phyloP scores from a whole-genome alignment of 1,284 basidiomycete genomes.

The Pulchroboletus neoregius region DNA sequence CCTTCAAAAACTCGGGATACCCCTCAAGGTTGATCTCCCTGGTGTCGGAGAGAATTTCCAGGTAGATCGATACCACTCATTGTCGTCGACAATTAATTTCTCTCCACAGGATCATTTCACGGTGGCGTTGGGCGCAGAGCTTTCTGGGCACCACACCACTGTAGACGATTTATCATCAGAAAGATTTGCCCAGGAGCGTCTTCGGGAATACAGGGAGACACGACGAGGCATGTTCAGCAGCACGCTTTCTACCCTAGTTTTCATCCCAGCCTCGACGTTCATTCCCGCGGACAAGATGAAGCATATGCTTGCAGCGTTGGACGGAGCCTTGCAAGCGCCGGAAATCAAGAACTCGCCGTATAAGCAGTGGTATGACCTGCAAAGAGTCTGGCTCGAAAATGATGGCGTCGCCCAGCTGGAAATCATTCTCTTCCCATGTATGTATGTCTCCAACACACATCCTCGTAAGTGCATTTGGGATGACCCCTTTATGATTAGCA shows the following conservation, averaged over 20 bases:
- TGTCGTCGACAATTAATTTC: neutral
- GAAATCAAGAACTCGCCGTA: constrained; percentile 16
- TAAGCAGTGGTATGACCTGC: constrained; percentile 17
- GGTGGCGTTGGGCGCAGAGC: constrained; percentile 16
- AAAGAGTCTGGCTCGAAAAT: constrained; percentile 20
- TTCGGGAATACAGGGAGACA: constrained; percentile 13
- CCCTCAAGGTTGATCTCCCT: constrained; percentile 24
- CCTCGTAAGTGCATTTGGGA: neutral
- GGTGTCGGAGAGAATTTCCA: constrained; percentile 37
- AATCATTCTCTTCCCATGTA: constrained; percentile 17
- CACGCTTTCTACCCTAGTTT: constrained; percentile 17
- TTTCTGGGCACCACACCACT: constrained; percentile 10
- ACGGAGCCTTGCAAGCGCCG: constrained; percentile 8
- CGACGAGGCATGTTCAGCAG: constrained; percentile 16
- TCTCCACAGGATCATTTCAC: constrained; percentile 13
- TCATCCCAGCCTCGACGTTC: constrained; percentile 14
- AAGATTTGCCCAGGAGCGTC: constrained; percentile 5
- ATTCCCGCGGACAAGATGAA: constrained; percentile 11
- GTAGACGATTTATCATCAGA: constrained; percentile 14
- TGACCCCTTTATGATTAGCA: neutral
- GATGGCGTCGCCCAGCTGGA: constrained; percentile 19
- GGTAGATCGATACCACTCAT: neutral
- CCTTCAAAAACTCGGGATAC: constrained; percentile 20
- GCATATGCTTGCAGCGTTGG: constrained; percentile 8
- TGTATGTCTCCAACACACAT: neutral